Conservation (phyloP, 1,284 basidiomycete species). For the Tilletiopsis washingtonensis region DNA sequence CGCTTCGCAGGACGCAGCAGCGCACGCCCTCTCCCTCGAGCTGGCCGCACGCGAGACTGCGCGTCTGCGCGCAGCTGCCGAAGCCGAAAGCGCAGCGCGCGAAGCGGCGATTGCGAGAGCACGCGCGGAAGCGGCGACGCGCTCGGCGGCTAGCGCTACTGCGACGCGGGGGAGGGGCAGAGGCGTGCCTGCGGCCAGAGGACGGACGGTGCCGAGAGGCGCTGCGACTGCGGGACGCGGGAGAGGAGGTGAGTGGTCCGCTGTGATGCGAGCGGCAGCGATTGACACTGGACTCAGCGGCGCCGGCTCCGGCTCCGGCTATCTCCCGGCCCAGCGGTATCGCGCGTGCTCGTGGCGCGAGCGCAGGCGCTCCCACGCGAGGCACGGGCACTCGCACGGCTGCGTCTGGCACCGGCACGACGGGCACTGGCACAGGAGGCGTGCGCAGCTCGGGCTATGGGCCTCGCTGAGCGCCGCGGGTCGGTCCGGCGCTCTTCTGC, state of each 20-base stretch:
- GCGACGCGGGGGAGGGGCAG: not conserved
- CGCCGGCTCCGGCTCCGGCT: not conserved
- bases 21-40: conserved; percentile 17
- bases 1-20: conserved; percentile 13
- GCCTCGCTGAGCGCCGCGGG: too few species aligned
- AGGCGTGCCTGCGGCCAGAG: not conserved
- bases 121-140: too few species aligned
- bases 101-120: conserved; percentile 7
- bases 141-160: not conserved
- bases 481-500: too few species aligned
- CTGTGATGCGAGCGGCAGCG: conserved; percentile 6
- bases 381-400: not conserved
- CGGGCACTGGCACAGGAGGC: not conserved
- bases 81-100: conserved; percentile 15
- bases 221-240: conserved; percentile 7
- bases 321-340: not conserved
- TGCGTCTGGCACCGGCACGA: not conserved
- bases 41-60: conserved; percentile 23
- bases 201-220: conserved; percentile 1
- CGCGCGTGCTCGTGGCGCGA: not conserved
- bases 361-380: not conserved
- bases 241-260: conserved; percentile 7
- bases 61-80: conserved; percentile 10
- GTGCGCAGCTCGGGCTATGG: not conserved
- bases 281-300: not conserved